phyloP scores from a whole-genome alignment of 164 flowering plant species.

The Macadamia integrifolia region DNA sequence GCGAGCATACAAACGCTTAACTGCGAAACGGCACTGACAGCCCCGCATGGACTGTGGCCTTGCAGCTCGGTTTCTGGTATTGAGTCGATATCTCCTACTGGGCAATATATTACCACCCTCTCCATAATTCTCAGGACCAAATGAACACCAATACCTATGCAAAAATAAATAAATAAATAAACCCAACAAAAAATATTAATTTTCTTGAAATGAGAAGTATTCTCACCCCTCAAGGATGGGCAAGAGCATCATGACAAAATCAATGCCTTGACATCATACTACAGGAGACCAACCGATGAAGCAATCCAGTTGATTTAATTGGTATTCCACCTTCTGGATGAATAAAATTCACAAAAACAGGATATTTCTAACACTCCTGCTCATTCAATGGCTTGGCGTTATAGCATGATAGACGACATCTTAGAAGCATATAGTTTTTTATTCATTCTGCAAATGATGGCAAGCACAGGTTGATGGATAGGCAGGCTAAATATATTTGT shows the following conservation, averaged over 20 bases:
- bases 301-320: not conserved
- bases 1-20: constrained; percentile 86
- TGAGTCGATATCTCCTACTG: constrained; percentile 82
- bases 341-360: not conserved
- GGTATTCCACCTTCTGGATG: not conserved
- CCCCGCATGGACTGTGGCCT: constrained; percentile 99
- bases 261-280: not conserved
- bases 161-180: not conserved
- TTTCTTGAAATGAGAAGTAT: not conserved
- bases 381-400: too few species aligned
- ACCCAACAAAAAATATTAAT: constrained; percentile 6
- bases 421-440: too few species aligned
- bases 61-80: constrained; percentile 94
- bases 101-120: constrained; percentile 89
- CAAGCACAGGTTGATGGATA: too few species aligned
- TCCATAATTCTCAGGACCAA: constrained; percentile 98
- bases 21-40: constrained; percentile 84
- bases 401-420: too few species aligned
- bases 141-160: constrained; percentile 95
- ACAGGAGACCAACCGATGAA: not conserved
- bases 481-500: too few species aligned
- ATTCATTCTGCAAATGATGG: too few species aligned
- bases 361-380: not conserved
- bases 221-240: not conserved
- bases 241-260: not conserved